Evolutionary conservation across 2,329 filamentous ascomycete genomes (phyloP).

Genomic region (Phaeosphaeria sp.): DNA sequence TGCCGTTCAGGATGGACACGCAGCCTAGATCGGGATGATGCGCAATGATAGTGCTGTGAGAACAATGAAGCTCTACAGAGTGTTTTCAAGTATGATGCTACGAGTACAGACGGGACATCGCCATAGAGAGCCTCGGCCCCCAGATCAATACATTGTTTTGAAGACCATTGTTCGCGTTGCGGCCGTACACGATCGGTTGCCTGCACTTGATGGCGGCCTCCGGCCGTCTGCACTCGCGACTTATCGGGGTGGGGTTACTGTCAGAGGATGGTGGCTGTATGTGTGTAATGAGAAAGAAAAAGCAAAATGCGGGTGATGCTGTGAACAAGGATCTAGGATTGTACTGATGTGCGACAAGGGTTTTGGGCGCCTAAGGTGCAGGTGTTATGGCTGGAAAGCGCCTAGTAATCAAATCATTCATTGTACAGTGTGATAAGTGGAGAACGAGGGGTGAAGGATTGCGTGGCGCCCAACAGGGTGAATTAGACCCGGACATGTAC

Average conservation of each 20-base stretch:
- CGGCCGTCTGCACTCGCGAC: slow-evolving; percentile 3
- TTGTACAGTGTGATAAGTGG: slow-evolving; percentile 9
- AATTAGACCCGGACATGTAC: neutral
- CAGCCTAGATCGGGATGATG: slow-evolving; percentile 1
- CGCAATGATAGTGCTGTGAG: neutral
- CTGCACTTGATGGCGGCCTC: neutral
- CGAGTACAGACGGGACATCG: neutral
- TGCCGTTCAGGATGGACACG: slow-evolving; percentile 8
- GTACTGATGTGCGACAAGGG: slow-evolving; percentile 13
- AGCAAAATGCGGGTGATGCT: slow-evolving; percentile 13
- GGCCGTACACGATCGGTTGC: neutral
- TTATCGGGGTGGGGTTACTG: slow-evolving; percentile 5
- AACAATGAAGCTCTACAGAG: neutral
- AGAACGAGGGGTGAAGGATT: slow-evolving; percentile 3
- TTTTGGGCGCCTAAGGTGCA: slow-evolving; percentile 1
- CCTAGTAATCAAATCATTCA: slow-evolving; percentile 10
- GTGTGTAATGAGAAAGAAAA: slow-evolving; percentile 14
- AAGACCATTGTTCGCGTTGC: neutral
- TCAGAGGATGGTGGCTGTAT: slow-evolving; percentile 3
- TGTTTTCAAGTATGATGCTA: neutral
- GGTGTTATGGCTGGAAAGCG: slow-evolving; percentile 13
- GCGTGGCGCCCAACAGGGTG: slow-evolving; percentile 2
- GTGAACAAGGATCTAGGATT: slow-evolving; percentile 3
- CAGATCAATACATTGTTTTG: neutral
- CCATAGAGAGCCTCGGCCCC: neutral